Evolutionary conservation across 495 filamentous ascomycete species (phyloP).

Genomic region (Tuber umbilicatum): DNA sequence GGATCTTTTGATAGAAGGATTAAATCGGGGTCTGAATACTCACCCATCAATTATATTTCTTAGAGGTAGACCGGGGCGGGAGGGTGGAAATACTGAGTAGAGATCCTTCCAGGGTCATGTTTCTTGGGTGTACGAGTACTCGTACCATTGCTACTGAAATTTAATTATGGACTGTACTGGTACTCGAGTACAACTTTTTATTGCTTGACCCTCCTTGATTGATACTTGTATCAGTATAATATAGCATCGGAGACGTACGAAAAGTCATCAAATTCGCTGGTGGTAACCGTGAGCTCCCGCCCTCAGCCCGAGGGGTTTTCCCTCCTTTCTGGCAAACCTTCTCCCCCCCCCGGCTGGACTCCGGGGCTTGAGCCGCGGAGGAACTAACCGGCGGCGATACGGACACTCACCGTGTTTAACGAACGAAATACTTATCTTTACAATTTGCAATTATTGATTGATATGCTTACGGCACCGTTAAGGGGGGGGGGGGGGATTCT

Average conservation of each 20-base stretch:
- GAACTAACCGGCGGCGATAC: not conserved
- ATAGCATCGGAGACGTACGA: not conserved
- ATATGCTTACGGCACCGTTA: not conserved
- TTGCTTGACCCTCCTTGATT: too few species aligned
- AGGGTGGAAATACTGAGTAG: too few species aligned
- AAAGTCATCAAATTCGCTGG: not conserved
- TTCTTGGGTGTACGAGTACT: too few species aligned
- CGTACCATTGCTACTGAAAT: too few species aligned
- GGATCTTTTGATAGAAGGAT: too few species aligned
- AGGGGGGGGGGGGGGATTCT: not conserved
- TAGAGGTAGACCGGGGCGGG: too few species aligned
- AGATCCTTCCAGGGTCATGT: too few species aligned
- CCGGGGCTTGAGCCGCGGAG: not conserved
- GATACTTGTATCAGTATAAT: not conserved
- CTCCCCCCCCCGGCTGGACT: not conserved
- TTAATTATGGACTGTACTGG: too few species aligned
- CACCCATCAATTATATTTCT: too few species aligned
- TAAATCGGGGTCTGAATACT: too few species aligned
- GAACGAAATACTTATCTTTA: not conserved
- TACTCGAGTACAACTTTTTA: too few species aligned
- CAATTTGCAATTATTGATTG: conserved; percentile 5
- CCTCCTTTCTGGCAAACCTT: not conserved
- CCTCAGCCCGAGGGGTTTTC: not conserved
- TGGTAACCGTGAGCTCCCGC: not conserved
- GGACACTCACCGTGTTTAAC: not conserved